Evolutionary conservation across 2,329 filamentous ascomycete genomes (phyloP).

Genomic region (Fusarium humuli): DNA sequence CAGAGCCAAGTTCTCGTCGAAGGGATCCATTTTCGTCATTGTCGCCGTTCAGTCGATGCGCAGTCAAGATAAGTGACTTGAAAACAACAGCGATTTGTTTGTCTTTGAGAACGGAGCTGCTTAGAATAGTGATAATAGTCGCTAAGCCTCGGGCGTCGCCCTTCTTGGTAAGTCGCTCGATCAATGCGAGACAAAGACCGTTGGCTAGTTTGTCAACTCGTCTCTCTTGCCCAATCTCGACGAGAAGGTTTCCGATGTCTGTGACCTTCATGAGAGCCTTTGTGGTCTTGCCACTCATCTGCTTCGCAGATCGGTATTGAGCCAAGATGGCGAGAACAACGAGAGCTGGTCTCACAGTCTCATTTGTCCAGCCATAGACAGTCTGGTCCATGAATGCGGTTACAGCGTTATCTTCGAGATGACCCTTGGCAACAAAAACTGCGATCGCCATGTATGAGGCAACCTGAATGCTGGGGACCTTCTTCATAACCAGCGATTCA

Average conservation of each 20-base stretch:
- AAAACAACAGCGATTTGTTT: slow-evolving; percentile 73
- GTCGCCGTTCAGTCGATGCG: slow-evolving; percentile 67
- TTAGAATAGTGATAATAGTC: slow-evolving; percentile 71
- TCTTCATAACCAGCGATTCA: slow-evolving; percentile 79
- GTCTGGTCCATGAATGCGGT: slow-evolving; percentile 91
- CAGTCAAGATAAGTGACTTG: slow-evolving; percentile 71
- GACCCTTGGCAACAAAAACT: slow-evolving; percentile 85
- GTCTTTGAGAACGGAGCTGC: slow-evolving; percentile 69
- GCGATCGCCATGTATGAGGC: slow-evolving; percentile 93
- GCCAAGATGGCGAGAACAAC: slow-evolving; percentile 85
- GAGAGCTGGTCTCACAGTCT: slow-evolving; percentile 79
- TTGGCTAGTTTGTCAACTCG: slow-evolving; percentile 78
- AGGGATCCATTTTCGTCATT: slow-evolving; percentile 66
- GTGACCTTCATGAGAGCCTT: slow-evolving; percentile 75
- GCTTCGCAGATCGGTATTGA: slow-evolving; percentile 78
- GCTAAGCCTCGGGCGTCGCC: slow-evolving; percentile 67
- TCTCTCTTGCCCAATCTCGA: slow-evolving; percentile 72
- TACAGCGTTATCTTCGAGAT: slow-evolving; percentile 82
- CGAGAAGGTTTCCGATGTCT: slow-evolving; percentile 68
- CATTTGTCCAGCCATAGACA: slow-evolving; percentile 78
- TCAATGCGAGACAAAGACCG: slow-evolving; percentile 74
- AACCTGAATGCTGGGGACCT: slow-evolving; percentile 81
- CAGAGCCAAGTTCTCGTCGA: slow-evolving; percentile 72
- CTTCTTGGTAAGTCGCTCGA: slow-evolving; percentile 71
- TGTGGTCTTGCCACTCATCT: slow-evolving; percentile 76